phyloP scores from a whole-genome alignment of 768 basidiomycete genomes.

The Rhizopogon roseolus region DNA sequence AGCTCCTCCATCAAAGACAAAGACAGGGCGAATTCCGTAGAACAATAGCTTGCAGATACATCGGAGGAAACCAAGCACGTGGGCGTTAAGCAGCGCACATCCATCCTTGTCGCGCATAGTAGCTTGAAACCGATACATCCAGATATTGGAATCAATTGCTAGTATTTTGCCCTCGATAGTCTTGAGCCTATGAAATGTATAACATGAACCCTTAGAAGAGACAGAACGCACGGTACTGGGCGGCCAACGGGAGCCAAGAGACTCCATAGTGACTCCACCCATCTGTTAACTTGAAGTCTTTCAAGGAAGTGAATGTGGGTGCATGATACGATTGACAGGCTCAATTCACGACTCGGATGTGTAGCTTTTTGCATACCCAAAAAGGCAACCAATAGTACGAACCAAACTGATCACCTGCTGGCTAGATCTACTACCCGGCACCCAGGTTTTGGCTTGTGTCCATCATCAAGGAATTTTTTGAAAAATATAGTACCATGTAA shows the following conservation, averaged over 20 bases:
- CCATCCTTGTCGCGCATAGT: constrained; percentile 99
- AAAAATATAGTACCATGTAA: no score
- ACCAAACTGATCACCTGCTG: no score
- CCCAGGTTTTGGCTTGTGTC: no score
- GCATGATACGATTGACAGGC: neutral
- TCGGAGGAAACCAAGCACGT: constrained; percentile 85
- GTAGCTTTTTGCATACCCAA: neutral
- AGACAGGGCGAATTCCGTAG: constrained; percentile 97
- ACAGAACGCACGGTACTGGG: constrained; percentile 72
- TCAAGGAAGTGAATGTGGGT: neutral
- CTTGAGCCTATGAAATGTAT: constrained; percentile 61
- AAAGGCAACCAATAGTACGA: no score
- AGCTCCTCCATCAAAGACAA: constrained; percentile 98
- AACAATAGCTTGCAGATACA: constrained; percentile 93
- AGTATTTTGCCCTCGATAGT: constrained; percentile 92
- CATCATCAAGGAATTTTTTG: no score
- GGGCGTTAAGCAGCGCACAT: constrained; percentile 83
- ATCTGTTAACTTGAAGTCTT: constrained; percentile 38
- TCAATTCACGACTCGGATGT: neutral
- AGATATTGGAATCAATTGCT: constrained; percentile 98
- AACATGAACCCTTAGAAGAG: neutral
- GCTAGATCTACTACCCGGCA: no score
- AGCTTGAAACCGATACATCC: constrained; percentile 99
- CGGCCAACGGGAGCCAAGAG: constrained; percentile 88
- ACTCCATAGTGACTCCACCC: constrained; percentile 97